phyloP scores from a whole-genome alignment of 257 asterid genomes.

The Anisodus acutangulus region DNA sequence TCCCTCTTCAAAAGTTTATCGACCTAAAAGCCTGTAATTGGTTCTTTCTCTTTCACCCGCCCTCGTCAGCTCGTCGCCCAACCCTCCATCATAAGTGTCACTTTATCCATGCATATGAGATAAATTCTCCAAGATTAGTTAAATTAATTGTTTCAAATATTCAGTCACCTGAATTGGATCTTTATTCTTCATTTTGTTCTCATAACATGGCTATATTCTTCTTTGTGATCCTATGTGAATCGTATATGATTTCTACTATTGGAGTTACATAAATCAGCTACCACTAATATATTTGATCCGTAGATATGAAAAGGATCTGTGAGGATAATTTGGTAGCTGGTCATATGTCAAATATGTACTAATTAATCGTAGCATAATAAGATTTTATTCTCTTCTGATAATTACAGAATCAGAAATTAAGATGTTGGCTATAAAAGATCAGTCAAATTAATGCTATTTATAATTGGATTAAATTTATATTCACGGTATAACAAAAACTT shows the following conservation, averaged over 20 bases:
- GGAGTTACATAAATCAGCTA: neutral
- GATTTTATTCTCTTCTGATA: slow-evolving; percentile 10
- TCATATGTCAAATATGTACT: slow-evolving; percentile 19
- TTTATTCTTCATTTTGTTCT: slow-evolving; percentile 22
- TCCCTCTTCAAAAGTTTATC: too few species aligned
- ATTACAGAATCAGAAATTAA: neutral
- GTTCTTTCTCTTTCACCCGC: too few species aligned
- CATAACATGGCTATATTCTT: slow-evolving; percentile 24
- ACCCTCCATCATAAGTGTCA: too few species aligned
- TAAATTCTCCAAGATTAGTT: too few species aligned
- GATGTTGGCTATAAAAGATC: neutral
- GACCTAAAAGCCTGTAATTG: too few species aligned
- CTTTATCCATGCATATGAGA: too few species aligned
- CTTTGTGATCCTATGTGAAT: neutral
- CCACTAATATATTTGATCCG: neutral
- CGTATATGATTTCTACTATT: neutral
- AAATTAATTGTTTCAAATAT: neutral
- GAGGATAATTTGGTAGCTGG: slow-evolving; percentile 21
- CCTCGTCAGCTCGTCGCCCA: too few species aligned
- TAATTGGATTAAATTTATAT: too few species aligned
- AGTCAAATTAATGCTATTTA: neutral
- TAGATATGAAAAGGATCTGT: neutral
- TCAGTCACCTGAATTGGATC: neutral
- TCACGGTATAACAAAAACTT: neutral
- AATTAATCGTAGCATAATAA: neutral